Conservation (phyloP, 306 rosid genomes). For the Quercus variabilis region DNA sequence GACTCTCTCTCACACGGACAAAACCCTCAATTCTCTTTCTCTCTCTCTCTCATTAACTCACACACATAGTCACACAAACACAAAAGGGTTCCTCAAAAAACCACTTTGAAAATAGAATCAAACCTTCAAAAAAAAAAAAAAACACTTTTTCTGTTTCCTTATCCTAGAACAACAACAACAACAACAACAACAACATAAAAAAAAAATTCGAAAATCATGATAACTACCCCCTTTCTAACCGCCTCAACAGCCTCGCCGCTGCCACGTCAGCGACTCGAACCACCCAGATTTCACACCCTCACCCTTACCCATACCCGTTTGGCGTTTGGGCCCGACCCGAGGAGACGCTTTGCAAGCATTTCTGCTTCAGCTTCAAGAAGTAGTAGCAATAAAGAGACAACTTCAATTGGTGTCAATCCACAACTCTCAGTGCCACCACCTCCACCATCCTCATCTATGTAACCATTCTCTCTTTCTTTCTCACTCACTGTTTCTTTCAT, state of each 20-base stretch:
- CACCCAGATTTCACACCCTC: background rate
- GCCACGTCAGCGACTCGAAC: background rate
- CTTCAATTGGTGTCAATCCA: constrained; percentile 79
- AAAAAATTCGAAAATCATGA: background rate
- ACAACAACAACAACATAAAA: no score
- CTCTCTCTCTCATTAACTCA: no score
- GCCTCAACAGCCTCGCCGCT: background rate
- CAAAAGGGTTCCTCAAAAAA: no score
- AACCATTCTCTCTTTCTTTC: constrained; percentile 26
- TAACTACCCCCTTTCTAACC: background rate
- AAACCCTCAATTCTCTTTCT: no score
- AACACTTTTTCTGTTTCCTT: no score
- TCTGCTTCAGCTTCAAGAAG: constrained; percentile 43
- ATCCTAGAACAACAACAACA: no score
- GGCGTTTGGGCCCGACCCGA: background rate
- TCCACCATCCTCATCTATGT: constrained; percentile 61
- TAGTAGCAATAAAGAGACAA: constrained; percentile 40
- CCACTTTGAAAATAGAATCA: no score
- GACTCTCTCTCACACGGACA: no score
- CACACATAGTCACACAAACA: no score
- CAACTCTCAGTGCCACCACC: constrained; percentile 61
- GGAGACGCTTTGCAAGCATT: constrained; percentile 60
- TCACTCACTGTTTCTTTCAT: background rate
- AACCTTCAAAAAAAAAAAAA: no score
- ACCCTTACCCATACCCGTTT: background rate